Evolutionary conservation across 1,139 yeast species (phyloP), one percentile per base, ranked within the genome.

Genomic region (Saccharomycopsis phalli): DNA sequence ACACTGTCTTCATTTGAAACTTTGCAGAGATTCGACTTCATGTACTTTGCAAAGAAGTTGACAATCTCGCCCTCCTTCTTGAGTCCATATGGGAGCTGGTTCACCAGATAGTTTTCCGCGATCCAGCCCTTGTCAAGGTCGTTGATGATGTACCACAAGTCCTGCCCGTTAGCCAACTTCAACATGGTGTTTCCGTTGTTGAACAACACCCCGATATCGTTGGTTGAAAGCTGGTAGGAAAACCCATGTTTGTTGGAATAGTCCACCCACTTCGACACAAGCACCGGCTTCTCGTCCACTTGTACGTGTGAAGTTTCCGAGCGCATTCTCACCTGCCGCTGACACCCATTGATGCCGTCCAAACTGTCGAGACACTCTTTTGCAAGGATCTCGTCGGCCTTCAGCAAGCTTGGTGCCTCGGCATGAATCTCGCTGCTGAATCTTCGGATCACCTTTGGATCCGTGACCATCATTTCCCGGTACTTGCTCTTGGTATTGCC

Each of bases 261-360:
- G 59, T 93, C 98, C 23, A 93, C 98, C 99, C 99, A 93, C 58
- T 88, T 88, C 49, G 94, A 81, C 38, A 91, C 80, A 48, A 84
- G 74, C 13, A 80, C 71, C 11, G 91, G 91, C 49, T 74, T 74
- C 51, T 71, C 78, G 50, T 74, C 47, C 25, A 45, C 34, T 51
- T 16, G 59, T 54, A 30, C 53, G 17, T 45, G 43, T 58, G 41
- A 16, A 59, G 52, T 41, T 49, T 55, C 28, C 57, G 62, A 40
- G 52, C 57, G 53, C 63, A 62, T 61, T 50, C 62, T 59, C 22
- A 64, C 59, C 45, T 63, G 68, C 28, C 67, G 65, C 47, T 65
- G 68, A 6, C 67, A 61, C 43, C 61, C 62, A 29, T 60, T 49
- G 36, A 65, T 62, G 37, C 69, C 69, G 47, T 62, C 64, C 44